Base-by-base conservation (phyloP, 1,139 yeast species). In the Candida sojae region DNA sequence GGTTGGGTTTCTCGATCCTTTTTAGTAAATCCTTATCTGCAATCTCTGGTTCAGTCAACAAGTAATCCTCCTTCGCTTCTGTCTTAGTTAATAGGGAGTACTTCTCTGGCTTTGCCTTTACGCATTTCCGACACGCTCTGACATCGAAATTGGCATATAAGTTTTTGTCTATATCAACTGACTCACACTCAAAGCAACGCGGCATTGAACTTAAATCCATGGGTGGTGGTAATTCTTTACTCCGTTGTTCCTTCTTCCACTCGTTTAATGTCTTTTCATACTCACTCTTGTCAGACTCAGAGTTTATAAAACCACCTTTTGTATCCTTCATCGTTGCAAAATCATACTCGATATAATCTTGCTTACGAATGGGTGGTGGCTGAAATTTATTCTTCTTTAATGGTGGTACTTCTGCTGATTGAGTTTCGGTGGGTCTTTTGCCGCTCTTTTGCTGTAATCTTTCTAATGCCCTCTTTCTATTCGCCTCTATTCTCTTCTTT, bases 51-150 rank as follows among this genome's bases (percentile, higher is more conserved):
- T 93, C 98, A 0, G 99, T 93, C 35, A 93, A 66, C 41, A 93
- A 77, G 61, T 95, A 95, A 67, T 95, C 99, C 57, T 88, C 95
- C 45, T 84, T 82, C 64, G 97, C 90, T 67, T 95, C 99, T 0
- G 99, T 95, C 67, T 95, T 95, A 9, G 99, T 95, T 45, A 95
- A 70, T 31, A 95, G 67, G 0, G 98, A 82, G 62, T 92, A 95
- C 62, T 93, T 93, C 44, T 95, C 97, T 0, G 97, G 97, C 28
- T 71, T 70, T 47, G 77, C 77, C 55, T 82, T 82, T 32, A 83
- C 82, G 66, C 99, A 93, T 44, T 79, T 73, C 44, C 86, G 79
- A 66, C 99, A 95, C 6, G 92, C 97, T 10, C 90, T 73, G 26
- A 71, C 72, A 31, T 77, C 73, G 70, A 92, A 95, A 39, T 84